Base-by-base conservation (phyloP, 23 red algal species). In the Gracilaria gracilis region DNA sequence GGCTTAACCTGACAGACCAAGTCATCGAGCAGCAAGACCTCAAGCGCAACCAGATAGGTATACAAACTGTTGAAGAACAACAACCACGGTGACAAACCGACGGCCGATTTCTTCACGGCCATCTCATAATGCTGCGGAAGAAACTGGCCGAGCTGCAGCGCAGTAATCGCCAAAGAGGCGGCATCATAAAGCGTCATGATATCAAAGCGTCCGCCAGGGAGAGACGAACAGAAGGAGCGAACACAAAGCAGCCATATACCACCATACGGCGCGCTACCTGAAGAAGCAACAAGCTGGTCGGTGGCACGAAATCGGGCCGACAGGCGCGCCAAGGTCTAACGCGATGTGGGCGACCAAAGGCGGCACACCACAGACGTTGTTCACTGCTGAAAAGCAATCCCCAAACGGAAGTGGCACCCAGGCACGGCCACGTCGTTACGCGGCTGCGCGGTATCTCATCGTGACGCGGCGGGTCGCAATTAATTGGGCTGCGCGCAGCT, bases 91-190 rank as follows among this genome's bases (percentile, higher is more conserved):
- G 89, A 93, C 0, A 96, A 15, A 38, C 95, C 95, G 5, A 93
- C 89, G 17, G 79, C 83, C 13, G 89, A 89, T 31, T 77, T 55
- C 28, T 88, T 70, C 31, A 64, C 50, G 53, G 77, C 69, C 85
- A 96, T 88, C 47, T 96, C 95, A 73, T 84, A 59, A 57, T 96
- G 95, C 79, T 96, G 95, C 25, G 95, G 95, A 8, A 96, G 36
- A 48, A 96, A 93, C 69, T 96, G 95, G 9, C 89, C 95, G 54
- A 96, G 88, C 64, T 96, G 95, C 16, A 96, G 51, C 38, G 89
- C 40, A 25, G 84, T 96, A 46, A 96, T 89, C 19, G 57, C 50
- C 75, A 95, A 77, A 23, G 69, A 84, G 20, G 62, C 75, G 21
- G 29, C 40, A 75, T 95, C 93, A 54, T 71, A 88, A 29, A 59